Percentiles rank a stretch among this genome's conserved stretches.
These are phyloP conservation scores for Trichoderma virens DNA, from an alignment of 495 filamentous ascomycete genomes.

Conservation along the genomic window DNA sequence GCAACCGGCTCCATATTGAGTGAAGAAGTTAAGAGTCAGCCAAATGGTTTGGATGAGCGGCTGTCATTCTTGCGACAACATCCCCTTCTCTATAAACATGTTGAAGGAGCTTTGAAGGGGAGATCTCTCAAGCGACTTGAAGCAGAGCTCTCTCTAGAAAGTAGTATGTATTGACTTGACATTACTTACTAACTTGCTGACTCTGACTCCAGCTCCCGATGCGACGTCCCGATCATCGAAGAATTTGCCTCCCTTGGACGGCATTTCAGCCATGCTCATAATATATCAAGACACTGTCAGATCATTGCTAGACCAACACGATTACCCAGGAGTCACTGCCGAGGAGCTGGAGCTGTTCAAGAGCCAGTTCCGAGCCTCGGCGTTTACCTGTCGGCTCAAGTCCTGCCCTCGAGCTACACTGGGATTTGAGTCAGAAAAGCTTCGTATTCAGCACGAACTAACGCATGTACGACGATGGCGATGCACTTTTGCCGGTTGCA, in stretches of 20 bases:
- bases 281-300: constrained; percentile 17
- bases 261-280: constrained; percentile 6
- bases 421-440: constrained; percentile 5
- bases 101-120: background rate
- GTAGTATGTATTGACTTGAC: background rate
- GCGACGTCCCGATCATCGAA: background rate
- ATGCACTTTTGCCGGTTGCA: constrained; percentile 10
- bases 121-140: background rate
- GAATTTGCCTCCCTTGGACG: background rate
- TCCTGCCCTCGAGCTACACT: constrained; percentile 5
- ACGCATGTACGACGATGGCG: background rate
- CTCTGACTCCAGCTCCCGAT: background rate
- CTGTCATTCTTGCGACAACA: background rate
- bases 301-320: constrained; percentile 10
- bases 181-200: background rate
- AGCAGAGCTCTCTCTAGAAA: background rate
- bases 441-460: constrained; percentile 7
- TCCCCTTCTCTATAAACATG: background rate
- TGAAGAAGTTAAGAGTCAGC: background rate
- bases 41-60: background rate
- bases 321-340: constrained; percentile 12
- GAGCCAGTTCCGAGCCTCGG: constrained; percentile 16
- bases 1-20: background rate
- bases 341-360: constrained; percentile 22
- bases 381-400: constrained; percentile 20